phyloP scores from a whole-genome alignment of 2,329 filamentous ascomycete genomes.

The Claviceps africana region DNA sequence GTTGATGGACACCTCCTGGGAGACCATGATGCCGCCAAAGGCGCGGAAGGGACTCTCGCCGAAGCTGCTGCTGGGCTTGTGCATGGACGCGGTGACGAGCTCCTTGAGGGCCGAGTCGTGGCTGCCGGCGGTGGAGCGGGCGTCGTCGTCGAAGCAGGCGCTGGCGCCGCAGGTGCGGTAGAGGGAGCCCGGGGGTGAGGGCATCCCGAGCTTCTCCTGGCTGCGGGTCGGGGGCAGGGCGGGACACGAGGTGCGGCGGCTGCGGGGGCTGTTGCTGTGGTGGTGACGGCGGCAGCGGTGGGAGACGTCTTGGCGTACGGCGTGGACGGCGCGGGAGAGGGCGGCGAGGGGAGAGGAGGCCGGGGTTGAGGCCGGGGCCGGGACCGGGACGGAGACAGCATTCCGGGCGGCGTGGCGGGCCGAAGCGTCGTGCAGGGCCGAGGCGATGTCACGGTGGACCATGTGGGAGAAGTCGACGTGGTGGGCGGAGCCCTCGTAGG shows the following conservation, averaged over 20 bases:
- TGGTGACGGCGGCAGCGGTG: neutral
- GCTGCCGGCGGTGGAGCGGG: slow-evolving; percentile 1
- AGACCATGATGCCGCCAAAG: slow-evolving; percentile 47
- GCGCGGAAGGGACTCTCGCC: slow-evolving; percentile 9
- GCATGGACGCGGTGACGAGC: slow-evolving; percentile 3
- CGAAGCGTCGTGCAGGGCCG: slow-evolving; percentile 12
- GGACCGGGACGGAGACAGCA: no score
- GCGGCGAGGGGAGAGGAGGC: neutral
- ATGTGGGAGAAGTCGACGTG: slow-evolving; percentile 45
- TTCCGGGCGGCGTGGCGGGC: neutral
- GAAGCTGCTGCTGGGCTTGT: neutral
- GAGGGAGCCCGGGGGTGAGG: slow-evolving; percentile 3
- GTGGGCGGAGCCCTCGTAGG: slow-evolving; percentile 32
- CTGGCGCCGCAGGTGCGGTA: slow-evolving; percentile 3
- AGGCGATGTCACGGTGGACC: slow-evolving; percentile 44
- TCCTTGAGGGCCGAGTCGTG: slow-evolving; percentile 10
- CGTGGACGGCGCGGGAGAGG: slow-evolving; percentile 1
- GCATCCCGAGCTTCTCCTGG: slow-evolving; percentile 6
- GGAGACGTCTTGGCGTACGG: neutral
- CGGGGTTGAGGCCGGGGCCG: no score
- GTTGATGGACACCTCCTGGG: slow-evolving; percentile 46
- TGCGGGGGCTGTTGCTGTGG: no score
- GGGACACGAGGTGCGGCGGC: neutral
- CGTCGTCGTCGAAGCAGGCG: slow-evolving; percentile 6
- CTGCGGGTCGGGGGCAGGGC: slow-evolving; percentile 2